These are phyloP conservation scores for Dictyostelium brefeldianum DNA, from an alignment of 78 protist genomes.

Conservation along the genomic window DNA sequence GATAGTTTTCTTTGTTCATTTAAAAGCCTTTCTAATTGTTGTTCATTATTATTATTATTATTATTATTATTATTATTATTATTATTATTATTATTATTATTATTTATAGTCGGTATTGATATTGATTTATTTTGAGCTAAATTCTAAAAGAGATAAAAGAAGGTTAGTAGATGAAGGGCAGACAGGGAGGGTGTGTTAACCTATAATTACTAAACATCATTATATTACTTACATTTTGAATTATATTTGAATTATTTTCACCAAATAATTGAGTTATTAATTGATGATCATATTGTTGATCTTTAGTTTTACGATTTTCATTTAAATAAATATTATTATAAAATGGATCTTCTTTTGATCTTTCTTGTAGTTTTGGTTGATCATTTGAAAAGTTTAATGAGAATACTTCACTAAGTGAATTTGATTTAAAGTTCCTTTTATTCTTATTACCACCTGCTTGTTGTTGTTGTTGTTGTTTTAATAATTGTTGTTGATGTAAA, in stretches of 20 bases:
- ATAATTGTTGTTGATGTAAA: not conserved
- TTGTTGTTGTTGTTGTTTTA: not conserved
- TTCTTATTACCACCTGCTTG: not conserved
- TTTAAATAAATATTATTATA: constrained; percentile 52
- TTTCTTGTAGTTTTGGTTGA: not conserved
- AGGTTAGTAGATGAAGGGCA: not conserved
- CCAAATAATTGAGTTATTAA: constrained; percentile 61
- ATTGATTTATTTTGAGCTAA: not conserved
- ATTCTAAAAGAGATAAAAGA: not conserved
- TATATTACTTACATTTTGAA: constrained; percentile 9
- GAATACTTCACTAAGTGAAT: not conserved
- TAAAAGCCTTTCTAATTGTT: constrained; percentile 23
- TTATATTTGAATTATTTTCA: constrained; percentile 9
- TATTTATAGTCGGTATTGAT: not conserved
- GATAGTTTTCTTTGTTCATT: constrained; percentile 55
- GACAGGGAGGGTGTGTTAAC: not conserved
- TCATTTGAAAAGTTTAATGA: constrained; percentile 14
- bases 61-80: not conserved
- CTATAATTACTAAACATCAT: too few relatives aligned
- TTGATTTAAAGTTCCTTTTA: not conserved
- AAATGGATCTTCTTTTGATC: constrained; percentile 31
- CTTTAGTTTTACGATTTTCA: constrained; percentile 2
- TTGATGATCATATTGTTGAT: constrained; percentile 42
- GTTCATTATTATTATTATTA: not conserved
- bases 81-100: not conserved